Evolutionary conservation across 2,329 filamentous ascomycete species (phyloP), one percentile per base, ranked within the genome.

Genomic region (Cryphonectria carpinicola): DNA sequence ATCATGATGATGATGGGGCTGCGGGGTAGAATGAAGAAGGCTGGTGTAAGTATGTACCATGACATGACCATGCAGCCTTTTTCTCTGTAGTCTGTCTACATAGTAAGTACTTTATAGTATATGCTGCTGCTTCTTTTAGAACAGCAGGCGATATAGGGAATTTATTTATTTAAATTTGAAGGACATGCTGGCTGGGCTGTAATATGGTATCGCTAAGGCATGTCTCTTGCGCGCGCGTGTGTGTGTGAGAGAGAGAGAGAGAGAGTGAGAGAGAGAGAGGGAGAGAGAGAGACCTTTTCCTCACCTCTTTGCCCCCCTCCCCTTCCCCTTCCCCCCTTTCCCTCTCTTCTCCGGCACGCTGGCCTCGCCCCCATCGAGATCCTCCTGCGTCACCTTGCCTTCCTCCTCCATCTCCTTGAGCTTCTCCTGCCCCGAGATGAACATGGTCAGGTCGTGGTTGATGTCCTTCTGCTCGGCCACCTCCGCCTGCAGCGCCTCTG

Each of bases 381-480:
- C 93, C n/a, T 92, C 92, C 43, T 89, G 87, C 70, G 88, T 85
- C 46, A 87, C 75, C 74, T 84, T 79, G 0, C 87, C 89, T 74
- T 86, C 86, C 39, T 86, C 87, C 79, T 89, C 88, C 81, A 94
- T 82, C 79, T 91, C 87, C 82, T 88, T 91, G 75, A 98, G 81
- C 81, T 94, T 95, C 81, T 96, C 90, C 80, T 92, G 89, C 0
- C 93, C 92, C 28, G 90, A 93, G 71, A 98, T 95, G 77, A 95
- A 97, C 86, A 97, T 95, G 66, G 86, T 90, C 78, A 98, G 79
- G 79, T 98, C 95, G 19, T 92, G 88, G 78, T 97, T 97, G 85
- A 94, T 92, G 79, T 97, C 94, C 74, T 90, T 89, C 60, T 97
- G 81, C 75, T 97, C 94, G 54, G 83, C 86, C 74, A 93, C 92